These are phyloP conservation scores for Phylloporus sp. DNA, from an alignment of 768 basidiomycete species.

Conservation along the genomic window DNA sequence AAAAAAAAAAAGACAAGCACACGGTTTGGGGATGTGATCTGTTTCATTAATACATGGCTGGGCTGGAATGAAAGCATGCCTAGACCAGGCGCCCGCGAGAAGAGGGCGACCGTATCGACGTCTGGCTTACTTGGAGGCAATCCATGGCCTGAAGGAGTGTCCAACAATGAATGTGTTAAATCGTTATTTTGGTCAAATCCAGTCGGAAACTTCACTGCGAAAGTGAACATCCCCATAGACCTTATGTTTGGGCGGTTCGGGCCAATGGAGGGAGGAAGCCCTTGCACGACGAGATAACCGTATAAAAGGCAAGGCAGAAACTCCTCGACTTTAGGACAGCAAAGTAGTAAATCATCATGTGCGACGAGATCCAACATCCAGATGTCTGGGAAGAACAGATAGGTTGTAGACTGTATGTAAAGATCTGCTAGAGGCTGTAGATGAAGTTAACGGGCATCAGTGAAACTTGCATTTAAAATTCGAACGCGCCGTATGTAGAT, in stretches of 20 bases:
- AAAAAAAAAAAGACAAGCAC: background rate
- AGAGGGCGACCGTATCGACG: background rate
- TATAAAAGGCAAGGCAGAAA: background rate
- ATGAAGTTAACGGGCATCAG: background rate
- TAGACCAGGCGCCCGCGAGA: background rate
- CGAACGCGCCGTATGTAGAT: background rate
- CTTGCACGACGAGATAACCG: background rate
- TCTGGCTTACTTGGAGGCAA: background rate
- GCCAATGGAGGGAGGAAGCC: background rate
- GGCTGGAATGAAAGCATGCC: background rate
- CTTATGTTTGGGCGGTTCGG: background rate
- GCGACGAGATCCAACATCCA: background rate
- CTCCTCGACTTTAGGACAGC: background rate
- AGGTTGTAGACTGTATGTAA: background rate
- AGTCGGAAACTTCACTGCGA: too few relatives aligned
- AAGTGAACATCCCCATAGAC: background rate
- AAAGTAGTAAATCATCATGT: background rate
- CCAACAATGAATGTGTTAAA: background rate
- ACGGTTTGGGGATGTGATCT: background rate
- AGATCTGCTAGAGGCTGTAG: background rate
- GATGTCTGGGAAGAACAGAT: slow-evolving; percentile 1
- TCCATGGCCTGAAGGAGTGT: background rate
- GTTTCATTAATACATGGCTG: background rate
- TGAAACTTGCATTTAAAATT: background rate
- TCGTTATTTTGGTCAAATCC: background rate